Percentiles rank a stretch among this genome's conserved stretches.
Evolutionary conservation across 2,329 filamentous ascomycete genomes (phyloP).

Genomic region (Exophiala aquamarina): DNA sequence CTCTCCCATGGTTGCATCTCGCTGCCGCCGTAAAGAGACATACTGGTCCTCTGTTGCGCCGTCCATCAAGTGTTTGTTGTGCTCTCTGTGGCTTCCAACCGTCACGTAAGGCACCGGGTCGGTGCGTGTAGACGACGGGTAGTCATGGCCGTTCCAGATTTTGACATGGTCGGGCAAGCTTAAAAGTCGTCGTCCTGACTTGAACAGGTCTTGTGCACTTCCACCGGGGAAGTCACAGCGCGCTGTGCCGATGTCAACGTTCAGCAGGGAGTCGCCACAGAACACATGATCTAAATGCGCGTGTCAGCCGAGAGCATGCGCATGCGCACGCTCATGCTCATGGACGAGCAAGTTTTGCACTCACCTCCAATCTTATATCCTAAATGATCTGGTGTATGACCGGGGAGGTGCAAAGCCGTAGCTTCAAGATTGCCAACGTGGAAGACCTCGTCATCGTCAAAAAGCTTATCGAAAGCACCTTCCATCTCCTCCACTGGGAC

Average conservation of each 20-base stretch:
- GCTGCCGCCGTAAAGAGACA: slow-evolving; percentile 42
- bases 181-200: slow-evolving; percentile 46
- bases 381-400: slow-evolving; percentile 62
- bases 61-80: slow-evolving; percentile 52
- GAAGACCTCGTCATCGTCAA: slow-evolving; percentile 56
- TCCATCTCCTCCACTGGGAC: slow-evolving; percentile 45
- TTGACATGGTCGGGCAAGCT: slow-evolving; percentile 44
- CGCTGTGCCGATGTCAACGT: slow-evolving; percentile 53
- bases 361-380: slow-evolving; percentile 55
- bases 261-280: slow-evolving; percentile 55
- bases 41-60: slow-evolving; percentile 46
- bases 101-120: slow-evolving; percentile 44
- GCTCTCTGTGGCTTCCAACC: slow-evolving; percentile 46
- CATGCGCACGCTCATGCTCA: no score
- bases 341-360: not conserved
- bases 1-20: slow-evolving; percentile 45
- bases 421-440: slow-evolving; percentile 48
- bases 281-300: slow-evolving; percentile 52
- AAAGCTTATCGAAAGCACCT: slow-evolving; percentile 53
- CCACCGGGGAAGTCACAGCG: slow-evolving; percentile 58
- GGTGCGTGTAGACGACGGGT: slow-evolving; percentile 42
- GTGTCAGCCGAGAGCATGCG: not conserved
- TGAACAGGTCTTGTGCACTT: slow-evolving; percentile 43
- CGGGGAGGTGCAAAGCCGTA: slow-evolving; percentile 56
- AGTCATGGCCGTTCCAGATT: slow-evolving; percentile 58